phyloP scores from a whole-genome alignment of 2,329 filamentous ascomycete genomes.

The Epichloe brachyelytri region DNA sequence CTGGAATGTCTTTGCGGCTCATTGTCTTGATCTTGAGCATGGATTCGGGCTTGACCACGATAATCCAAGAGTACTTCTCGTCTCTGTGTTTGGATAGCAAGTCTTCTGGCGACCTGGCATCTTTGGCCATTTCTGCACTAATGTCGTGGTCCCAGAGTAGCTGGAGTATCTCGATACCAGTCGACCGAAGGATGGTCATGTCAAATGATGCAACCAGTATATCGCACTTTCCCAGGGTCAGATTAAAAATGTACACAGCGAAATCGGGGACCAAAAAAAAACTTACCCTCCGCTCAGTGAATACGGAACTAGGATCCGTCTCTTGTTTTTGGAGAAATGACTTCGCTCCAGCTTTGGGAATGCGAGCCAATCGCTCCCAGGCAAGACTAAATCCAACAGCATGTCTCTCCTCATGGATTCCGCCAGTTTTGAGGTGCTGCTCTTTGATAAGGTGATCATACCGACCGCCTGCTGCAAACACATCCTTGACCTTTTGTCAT shows the following conservation, averaged over 20 bases:
- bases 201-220: constrained; percentile 86
- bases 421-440: constrained; percentile 57
- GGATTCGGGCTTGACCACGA: constrained; percentile 70
- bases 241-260: neutral
- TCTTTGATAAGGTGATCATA: constrained; percentile 86
- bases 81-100: constrained; percentile 64
- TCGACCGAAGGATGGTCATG: constrained; percentile 57
- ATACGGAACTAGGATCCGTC: constrained; percentile 47
- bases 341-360: constrained; percentile 42
- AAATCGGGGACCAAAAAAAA: neutral
- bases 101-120: constrained; percentile 68
- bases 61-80: constrained; percentile 71
- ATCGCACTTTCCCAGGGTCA: constrained; percentile 48
- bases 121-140: constrained; percentile 74
- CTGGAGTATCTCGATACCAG: constrained; percentile 64
- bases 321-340: constrained; percentile 57
- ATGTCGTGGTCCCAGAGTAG: constrained; percentile 74
- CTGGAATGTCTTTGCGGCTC: constrained; percentile 58
- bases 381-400: constrained; percentile 87
- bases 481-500: constrained; percentile 74
- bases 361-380: constrained; percentile 68
- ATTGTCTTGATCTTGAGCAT: constrained; percentile 71
- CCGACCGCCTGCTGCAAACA: constrained; percentile 85
- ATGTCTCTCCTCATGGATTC: constrained; percentile 52
- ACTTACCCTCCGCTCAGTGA: constrained; percentile 50